Conservation (phyloP, 2,329 filamentous ascomycete species). For the Fusarium siculi region DNA sequence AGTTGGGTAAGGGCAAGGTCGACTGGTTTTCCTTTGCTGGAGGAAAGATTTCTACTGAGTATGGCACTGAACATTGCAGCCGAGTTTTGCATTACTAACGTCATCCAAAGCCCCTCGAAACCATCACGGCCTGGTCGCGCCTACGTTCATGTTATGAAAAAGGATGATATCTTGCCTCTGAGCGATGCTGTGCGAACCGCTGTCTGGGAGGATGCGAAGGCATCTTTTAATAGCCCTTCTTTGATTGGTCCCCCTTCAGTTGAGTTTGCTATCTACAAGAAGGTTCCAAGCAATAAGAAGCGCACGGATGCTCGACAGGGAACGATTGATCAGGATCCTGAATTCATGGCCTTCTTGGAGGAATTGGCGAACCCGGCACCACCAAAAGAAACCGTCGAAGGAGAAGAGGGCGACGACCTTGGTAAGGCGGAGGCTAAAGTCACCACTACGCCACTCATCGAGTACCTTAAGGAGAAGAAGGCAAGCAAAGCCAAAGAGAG, state of each 20-base stretch:
- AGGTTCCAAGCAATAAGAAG: constrained; percentile 78
- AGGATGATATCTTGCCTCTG: constrained; percentile 73
- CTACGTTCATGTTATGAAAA: constrained; percentile 83
- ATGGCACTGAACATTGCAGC: constrained; percentile 47
- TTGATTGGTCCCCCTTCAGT: constrained; percentile 82
- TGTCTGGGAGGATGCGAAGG: constrained; percentile 84
- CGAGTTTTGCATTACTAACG: constrained; percentile 21
- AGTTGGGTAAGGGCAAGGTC: constrained; percentile 79
- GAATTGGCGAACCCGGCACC: constrained; percentile 77
- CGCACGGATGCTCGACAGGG: constrained; percentile 87
- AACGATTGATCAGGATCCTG: constrained; percentile 94
- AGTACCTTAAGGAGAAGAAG: constrained; percentile 92
- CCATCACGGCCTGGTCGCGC: constrained; percentile 82
- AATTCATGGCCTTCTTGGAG: constrained; percentile 94
- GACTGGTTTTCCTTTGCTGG: constrained; percentile 79
- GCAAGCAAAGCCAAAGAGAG: constrained; percentile 74
- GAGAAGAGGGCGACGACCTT: constrained; percentile 54
- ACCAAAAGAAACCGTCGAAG: constrained; percentile 57
- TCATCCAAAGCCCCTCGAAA: constrained; percentile 75
- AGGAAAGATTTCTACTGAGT: constrained; percentile 87
- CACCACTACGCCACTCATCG: constrained; percentile 87
- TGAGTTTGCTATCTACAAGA: constrained; percentile 86
- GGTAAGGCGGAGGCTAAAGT: constrained; percentile 67
- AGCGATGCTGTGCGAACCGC: constrained; percentile 75
- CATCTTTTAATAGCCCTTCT: constrained; percentile 75